A percentile compares a stretch with the other conserved stretches of the same genome.
Conservation (phyloP, 345 rosid genomes). For the Eucalyptus regnans region DNA sequence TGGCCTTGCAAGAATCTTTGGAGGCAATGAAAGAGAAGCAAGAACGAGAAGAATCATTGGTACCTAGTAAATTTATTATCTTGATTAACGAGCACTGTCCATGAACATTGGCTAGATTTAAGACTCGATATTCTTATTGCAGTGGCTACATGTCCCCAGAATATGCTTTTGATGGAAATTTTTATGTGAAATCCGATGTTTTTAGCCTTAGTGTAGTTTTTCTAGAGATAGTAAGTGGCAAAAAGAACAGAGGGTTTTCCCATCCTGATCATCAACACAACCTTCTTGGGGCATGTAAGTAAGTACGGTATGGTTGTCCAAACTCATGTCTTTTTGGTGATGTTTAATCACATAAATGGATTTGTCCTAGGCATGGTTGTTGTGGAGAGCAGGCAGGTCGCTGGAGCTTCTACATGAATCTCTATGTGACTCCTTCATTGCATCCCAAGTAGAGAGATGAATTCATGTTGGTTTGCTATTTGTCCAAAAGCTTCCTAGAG, state of each 20-base stretch:
- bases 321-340: not conserved
- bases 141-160: not conserved
- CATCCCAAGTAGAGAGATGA: not conserved
- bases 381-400: not conserved
- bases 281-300: slow-evolving; percentile 7
- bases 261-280: not conserved
- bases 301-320: not conserved
- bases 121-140: not conserved
- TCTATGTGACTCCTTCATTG: not conserved
- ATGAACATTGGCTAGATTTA: not conserved
- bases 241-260: not conserved
- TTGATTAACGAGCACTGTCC: not conserved
- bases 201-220: not conserved
- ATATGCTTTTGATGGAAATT: not conserved
- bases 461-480: slow-evolving; percentile 4
- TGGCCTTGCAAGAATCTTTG: not conserved
- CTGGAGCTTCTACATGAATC: not conserved
- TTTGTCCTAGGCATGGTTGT: slow-evolving; percentile 6
- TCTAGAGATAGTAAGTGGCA: not conserved
- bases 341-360: not conserved
- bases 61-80: not conserved
- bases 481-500: slow-evolving; percentile 2
- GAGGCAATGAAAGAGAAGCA: not conserved
- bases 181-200: not conserved
- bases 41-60: not conserved